phyloP scores from a whole-genome alignment of 1,284 basidiomycete genomes.

The Heterobasidion annosum region DNA sequence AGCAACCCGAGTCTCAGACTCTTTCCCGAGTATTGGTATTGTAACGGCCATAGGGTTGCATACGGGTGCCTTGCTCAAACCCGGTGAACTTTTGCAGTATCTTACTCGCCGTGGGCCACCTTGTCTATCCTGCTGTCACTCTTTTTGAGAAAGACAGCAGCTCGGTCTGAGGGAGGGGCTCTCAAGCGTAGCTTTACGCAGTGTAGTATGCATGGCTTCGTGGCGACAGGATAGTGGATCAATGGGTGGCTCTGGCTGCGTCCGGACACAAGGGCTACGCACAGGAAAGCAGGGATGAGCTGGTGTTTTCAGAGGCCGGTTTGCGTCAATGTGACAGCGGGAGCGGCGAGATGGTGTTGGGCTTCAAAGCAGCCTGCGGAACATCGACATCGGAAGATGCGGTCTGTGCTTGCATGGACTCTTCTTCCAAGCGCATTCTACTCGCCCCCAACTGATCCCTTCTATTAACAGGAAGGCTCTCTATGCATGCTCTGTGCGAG shows the following conservation, averaged over 20 bases:
- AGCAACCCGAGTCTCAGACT: constrained; percentile 1
- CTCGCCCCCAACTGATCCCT: neutral
- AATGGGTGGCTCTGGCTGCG: neutral
- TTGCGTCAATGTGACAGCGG: neutral
- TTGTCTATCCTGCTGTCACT: neutral
- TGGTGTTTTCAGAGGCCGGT: neutral
- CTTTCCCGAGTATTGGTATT: neutral
- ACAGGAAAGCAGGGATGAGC: neutral
- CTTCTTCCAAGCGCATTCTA: neutral
- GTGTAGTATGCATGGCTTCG: neutral
- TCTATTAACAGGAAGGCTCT: neutral
- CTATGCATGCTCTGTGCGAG: neutral
- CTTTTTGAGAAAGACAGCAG: neutral
- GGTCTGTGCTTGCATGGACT: neutral
- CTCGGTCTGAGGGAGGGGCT: neutral
- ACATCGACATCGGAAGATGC: neutral
- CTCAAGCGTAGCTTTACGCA: neutral
- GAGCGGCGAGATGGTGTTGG: neutral
- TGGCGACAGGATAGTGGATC: neutral
- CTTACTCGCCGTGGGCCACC: neutral
- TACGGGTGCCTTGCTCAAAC: neutral
- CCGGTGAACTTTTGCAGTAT: neutral
- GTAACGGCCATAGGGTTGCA: neutral
- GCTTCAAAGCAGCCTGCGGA: neutral
- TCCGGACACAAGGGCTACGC: neutral